Evolutionary conservation across 2,329 filamentous ascomycete genomes (phyloP), one percentile per base, ranked within the genome.

Genomic region (Ceratocystiopsis minuta): DNA sequence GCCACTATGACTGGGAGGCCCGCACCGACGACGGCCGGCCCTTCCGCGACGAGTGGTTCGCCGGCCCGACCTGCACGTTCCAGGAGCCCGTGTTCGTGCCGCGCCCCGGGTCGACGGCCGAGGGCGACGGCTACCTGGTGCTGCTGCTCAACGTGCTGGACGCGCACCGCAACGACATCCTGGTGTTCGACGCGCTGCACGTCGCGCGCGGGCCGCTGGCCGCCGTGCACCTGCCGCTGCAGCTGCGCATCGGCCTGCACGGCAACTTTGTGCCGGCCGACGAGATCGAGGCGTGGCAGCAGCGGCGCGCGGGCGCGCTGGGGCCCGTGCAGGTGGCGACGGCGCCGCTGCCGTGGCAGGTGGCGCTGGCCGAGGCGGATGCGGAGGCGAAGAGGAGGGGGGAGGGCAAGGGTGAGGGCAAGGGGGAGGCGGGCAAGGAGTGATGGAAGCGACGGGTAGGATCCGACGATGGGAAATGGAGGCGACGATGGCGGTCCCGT

Each of bases 31-130:
- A 59, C 24, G 57, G 62, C 28, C 55, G 61, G 6, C 18, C 59
- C 0, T 41, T 50, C 1, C 55, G 60, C 24, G 57, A 65, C 34
- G 56, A 62, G 12, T 69, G 59, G 49, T 67, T 61, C 43, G 57
- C 63, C 0, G 64, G 65, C 0, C 57, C 54, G 4, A 66, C 59
- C 2, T 59, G 57, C 20, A 65, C 65, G 0, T 65, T 70, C 46
- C 68, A 72, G 50, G 68, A 72, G 46, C 68, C 68, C 0, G 61
- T 66, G 0, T 72, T 72, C 43, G 63, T 72, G 13, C 67, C 68
- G 0, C 55, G 57, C 31, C 51, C 52, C 0, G 55, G 58, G 2
- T 56, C 55, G 16, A 59, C 55, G 0, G 53, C 43, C 2, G 67
- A 72, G 48, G 67, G 66, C 0, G 65, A 71, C 41, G 68, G 68